Conservation (phyloP, 2,329 filamentous ascomycete genomes). For the Aspergillus arachidicola region DNA sequence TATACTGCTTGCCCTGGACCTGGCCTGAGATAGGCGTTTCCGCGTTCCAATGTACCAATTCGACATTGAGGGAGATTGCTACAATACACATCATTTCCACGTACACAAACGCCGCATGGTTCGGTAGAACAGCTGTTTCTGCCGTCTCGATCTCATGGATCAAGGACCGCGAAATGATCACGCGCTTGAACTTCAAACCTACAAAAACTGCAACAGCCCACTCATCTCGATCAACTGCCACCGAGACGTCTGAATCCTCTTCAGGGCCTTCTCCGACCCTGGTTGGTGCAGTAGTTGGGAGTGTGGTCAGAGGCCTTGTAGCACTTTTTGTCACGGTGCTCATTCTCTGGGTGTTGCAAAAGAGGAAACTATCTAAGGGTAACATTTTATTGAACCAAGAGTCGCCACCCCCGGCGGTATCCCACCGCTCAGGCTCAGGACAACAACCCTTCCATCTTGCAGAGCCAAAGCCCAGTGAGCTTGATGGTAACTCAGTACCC, state of each 20-base stretch:
- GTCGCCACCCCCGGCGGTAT: rapidly evolving
- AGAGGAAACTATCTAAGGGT: background rate
- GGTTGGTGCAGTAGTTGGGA: background rate
- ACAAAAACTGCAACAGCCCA: no score
- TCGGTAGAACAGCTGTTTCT: background rate
- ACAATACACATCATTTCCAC: background rate
- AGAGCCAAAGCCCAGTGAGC: background rate
- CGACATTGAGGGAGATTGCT: background rate
- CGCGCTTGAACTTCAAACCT: background rate
- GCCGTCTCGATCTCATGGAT: background rate
- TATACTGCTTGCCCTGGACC: background rate
- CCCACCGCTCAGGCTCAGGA: background rate
- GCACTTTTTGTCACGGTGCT: background rate
- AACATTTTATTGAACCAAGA: background rate
- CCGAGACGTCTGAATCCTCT: no score
- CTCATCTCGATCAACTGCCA: no score
- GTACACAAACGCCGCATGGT: background rate
- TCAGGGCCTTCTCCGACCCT: no score
- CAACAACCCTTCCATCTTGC: background rate
- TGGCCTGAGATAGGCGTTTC: background rate
- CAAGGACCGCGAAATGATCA: background rate
- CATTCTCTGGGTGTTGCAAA: background rate
- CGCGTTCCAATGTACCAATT: background rate
- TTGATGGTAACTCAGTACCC: background rate
- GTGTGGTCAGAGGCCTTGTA: no score